Evolutionary conservation across 1,284 basidiomycete species (phyloP).

Genomic region (Salmacisia buchloeana): DNA sequence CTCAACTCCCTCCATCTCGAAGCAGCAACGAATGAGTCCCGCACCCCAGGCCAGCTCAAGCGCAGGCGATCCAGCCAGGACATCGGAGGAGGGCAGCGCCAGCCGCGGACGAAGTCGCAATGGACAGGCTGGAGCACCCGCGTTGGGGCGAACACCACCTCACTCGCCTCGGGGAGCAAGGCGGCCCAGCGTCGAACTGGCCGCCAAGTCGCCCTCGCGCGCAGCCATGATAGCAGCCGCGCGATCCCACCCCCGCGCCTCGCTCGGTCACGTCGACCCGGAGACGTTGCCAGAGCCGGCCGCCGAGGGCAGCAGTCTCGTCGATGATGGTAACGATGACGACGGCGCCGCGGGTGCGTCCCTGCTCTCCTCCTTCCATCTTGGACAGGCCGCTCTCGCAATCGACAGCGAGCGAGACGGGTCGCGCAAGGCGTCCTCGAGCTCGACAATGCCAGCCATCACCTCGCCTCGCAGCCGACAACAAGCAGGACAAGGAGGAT

Average conservation of each 20-base stretch:
- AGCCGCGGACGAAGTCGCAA: neutral
- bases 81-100: neutral
- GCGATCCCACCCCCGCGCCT: neutral
- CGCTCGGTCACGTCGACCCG: neutral
- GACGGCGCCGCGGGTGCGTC: no score
- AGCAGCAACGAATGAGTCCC: no score
- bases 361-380: no score
- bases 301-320: neutral
- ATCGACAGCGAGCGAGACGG: no score
- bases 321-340: neutral
- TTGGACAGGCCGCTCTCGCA: no score
- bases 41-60: no score
- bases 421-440: no score
- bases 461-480: no score
- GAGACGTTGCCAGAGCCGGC: neutral
- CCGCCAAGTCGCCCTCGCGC: conserved; percentile 5
- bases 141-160: no score
- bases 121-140: no score
- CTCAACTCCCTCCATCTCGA: no score
- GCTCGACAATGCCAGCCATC: neutral
- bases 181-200: neutral
- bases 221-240: conserved; percentile 5
- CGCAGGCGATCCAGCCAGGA: no score
- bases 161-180: neutral
- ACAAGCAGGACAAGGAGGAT: neutral